Percentiles rank a stretch among this genome's conserved stretches.
Conservation (phyloP, 1,139 yeast species). For the Lodderomyces parapsilosis region DNA sequence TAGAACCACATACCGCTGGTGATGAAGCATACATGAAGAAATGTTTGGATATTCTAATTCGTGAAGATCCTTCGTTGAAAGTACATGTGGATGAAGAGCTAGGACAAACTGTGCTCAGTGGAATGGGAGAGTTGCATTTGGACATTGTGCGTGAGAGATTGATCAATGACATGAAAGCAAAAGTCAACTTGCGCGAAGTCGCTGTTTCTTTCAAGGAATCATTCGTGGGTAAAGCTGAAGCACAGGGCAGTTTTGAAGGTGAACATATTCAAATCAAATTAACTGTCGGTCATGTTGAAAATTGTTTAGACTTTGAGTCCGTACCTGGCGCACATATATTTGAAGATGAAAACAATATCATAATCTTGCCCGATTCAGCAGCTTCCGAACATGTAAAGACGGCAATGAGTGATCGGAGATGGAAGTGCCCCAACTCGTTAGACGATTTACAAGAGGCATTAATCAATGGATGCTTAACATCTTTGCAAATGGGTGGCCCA, state of each 20-base stretch:
- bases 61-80: constrained; percentile 58
- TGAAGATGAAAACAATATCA: constrained; percentile 38
- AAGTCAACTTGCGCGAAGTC: constrained; percentile 74
- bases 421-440: constrained; percentile 50
- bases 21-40: constrained; percentile 70
- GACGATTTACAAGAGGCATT: constrained; percentile 55
- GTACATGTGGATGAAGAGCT: constrained; percentile 67
- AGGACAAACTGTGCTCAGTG: constrained; percentile 84
- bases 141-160: constrained; percentile 84
- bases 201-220: constrained; percentile 90
- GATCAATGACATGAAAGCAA: constrained; percentile 76
- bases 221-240: constrained; percentile 20
- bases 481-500: constrained; percentile 78
- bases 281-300: constrained; percentile 52
- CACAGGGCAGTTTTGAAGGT: constrained; percentile 10
- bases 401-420: constrained; percentile 38
- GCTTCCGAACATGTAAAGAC: constrained; percentile 25
- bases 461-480: constrained; percentile 63
- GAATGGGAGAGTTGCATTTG: constrained; percentile 94
- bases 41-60: constrained; percentile 60
- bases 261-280: constrained; percentile 34
- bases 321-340: constrained; percentile 39
- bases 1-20: constrained; percentile 82
- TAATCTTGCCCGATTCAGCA: constrained; percentile 30
- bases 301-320: constrained; percentile 35